Evolutionary conservation across 1,284 basidiomycete species (phyloP), one percentile per base, ranked within the genome.

Genomic region (Ceratobasidium sp.): DNA sequence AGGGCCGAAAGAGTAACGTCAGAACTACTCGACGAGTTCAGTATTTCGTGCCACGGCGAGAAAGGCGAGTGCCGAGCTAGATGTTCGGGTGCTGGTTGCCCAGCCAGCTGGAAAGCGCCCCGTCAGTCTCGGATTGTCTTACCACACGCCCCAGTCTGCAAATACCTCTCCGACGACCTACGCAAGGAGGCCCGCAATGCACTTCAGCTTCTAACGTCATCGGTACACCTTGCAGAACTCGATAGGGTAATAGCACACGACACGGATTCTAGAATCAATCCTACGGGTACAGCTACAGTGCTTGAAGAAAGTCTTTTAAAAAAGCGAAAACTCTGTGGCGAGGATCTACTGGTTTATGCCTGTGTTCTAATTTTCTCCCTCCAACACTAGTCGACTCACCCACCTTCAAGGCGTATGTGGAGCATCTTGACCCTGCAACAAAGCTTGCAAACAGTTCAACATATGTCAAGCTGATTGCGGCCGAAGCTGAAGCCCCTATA

Each of bases 81-180:
- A 30, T 57, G 54, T n/a, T 57, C 54, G 54, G 54, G 54, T n/a
- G 16, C 23, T n/a, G n/a, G n/a, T n/a, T 57, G 54, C n/a, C 54
- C 54, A 10, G n/a, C 10, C 20, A 57, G n/a, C 27, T 57, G 54
- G 54, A 57, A 57, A 23, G 12, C 54, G n/a, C 54, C 54, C 10
- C 54, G 54, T 20, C 54, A 57, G 23, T 57, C 54, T n/a, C 12
- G n/a, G n/a, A 18, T 18, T 57, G 27, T 57, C n/a, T 30, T 57
- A 57, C 54, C 54, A 20, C 54, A 57, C 54, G 54, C 54, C 10
- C 18, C 8, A 57, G 23, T n/a, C 27, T 57, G 54, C 54, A 12
- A n/a, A 18, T 57, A 18, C 23, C 54, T 57, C n/a, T 57, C 54
- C 23, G 54, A 20, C 10, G 54, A 57, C 23, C 54, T 57, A 23